Evolutionary conservation across 2,329 filamentous ascomycete species (phyloP), one percentile per base, ranked within the genome.

Genomic region (Cladophialophora chaetospira): DNA sequence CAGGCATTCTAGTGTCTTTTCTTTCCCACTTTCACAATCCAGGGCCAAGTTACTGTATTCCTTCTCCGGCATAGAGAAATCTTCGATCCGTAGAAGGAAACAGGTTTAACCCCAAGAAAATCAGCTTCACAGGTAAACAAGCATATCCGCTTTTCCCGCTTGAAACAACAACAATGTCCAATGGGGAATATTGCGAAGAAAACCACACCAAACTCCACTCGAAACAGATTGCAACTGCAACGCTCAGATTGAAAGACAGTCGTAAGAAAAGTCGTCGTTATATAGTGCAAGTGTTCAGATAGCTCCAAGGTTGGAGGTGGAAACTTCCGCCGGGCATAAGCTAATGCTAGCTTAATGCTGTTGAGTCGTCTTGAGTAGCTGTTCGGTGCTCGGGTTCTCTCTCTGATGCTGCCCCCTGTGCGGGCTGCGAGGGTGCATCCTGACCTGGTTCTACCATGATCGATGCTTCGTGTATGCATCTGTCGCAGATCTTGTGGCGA

Each of bases 401-500:
- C 25, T 21, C 33, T 17, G 21, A 5, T 5, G 33, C 5, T 4
- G 21, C 47, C 21, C 15, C 29, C 13, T 40, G 43, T 19, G 26
- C 28, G 19, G 26, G 21, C 25, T 49, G 17, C n/a, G 38, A 26
- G 17, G 29, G 17, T 23, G 21, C 11, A 28, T 13, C 38, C 6
- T 47, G 50, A 13, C 40, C 11, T 10, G 53, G 19, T 38, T 60
- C 61, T n/a, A 59, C 33, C 8, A 58, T 46, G 31, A 63, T 53
- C 13, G 29, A 48, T 31, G 58, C 49, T 49, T 63, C 53, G 40
- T 55, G 55, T 13, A 64, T 29, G 43, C 63, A 63, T 42, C 61
- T 53, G 10, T 62, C 59, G 35, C 62, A 64, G 45, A 64, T 63
- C 15, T 57, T 50, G 51, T 65, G 63, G 15, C 61, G 53, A 43